Percentiles rank a stretch among this genome's conserved stretches.
Evolutionary conservation across 2,329 filamentous ascomycete genomes (phyloP).

Genomic region (Ceratocystis eucalypticola): DNA sequence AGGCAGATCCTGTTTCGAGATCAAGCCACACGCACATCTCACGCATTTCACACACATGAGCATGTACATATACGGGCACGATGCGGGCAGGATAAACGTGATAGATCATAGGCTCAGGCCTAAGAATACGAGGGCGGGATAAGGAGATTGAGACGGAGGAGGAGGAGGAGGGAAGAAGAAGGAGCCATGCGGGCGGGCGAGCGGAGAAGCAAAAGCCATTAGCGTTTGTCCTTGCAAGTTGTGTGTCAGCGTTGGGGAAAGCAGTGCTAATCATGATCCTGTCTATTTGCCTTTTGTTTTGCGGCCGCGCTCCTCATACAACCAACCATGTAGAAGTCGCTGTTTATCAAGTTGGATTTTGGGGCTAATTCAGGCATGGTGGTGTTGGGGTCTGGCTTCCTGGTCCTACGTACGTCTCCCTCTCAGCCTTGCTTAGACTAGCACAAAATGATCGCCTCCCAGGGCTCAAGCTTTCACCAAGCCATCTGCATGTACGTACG

Average conservation of each 20-base stretch:
- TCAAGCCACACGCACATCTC: neutral
- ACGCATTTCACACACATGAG: neutral
- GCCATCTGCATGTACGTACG: neutral
- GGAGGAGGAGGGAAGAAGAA: neutral
- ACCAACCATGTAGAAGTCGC: neutral
- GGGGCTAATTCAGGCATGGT: neutral
- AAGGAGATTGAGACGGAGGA: neutral
- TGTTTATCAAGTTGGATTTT: neutral
- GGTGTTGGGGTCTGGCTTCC: neutral
- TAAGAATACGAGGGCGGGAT: neutral
- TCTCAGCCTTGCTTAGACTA: neutral
- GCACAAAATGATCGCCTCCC: neutral
- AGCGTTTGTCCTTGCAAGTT: neutral
- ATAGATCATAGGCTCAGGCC: neutral
- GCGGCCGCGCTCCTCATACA: neutral
- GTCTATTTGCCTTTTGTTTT: neutral
- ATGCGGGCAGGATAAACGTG: neutral
- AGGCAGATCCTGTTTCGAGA: neutral
- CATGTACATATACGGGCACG: neutral
- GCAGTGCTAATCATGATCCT: no score
- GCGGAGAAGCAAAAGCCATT: neutral
- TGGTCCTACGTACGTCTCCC: neutral
- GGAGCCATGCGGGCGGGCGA: neutral
- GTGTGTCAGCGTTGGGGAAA: neutral
- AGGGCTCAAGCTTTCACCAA: neutral